Evolutionary conservation across 345 rosid species (phyloP), one percentile per base, ranked within the genome.

Genomic region (Raphanus raphanistrum): DNA sequence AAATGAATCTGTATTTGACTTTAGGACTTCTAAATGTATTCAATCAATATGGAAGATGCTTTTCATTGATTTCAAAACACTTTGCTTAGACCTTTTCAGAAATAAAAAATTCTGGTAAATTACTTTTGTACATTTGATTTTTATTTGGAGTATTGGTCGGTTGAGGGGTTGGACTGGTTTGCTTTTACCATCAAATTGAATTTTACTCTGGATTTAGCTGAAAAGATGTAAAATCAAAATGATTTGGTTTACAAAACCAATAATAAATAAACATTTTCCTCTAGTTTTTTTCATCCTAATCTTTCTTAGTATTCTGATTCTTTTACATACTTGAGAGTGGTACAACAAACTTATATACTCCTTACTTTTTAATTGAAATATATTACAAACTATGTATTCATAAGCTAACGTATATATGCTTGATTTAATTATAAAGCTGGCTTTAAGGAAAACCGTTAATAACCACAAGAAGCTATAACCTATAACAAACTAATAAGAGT

Each of bases 141-240:
- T 6, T 45, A 10, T 32, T 75, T 67, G 66, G 25, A 67, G 79
- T 31, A 38, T 67, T 28, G 73, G 26, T 67, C 67, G n/a, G 66
- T 10, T 50, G 13, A 17, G 3, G 6, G 35, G 31, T 31, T 63
- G 33, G 38, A 28, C 17, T 61, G 36, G 17, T 61, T 28, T 5
- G 65, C 9, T 28, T 12, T 29, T 13, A 29, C 66, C 17, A 28
- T 6, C 17, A 63, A 32, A 3, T 33, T 15, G 5, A 28, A 59
- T 4, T 27, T 11, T 59, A 5, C 10, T 28, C 4, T 60, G 9
- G 21, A 21, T 21, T 21, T 21, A 21, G 21, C 21, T 21, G 21
- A 21, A 21, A 21, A 21, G 21, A 21, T 21, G 21, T 21, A 21
- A 21, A 21, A 21, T 21, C 21, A 21, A 21, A 21, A 21, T 21